Base-by-base conservation (phyloP, 176 grass and related monocot species). In the Raddia guianensis region DNA sequence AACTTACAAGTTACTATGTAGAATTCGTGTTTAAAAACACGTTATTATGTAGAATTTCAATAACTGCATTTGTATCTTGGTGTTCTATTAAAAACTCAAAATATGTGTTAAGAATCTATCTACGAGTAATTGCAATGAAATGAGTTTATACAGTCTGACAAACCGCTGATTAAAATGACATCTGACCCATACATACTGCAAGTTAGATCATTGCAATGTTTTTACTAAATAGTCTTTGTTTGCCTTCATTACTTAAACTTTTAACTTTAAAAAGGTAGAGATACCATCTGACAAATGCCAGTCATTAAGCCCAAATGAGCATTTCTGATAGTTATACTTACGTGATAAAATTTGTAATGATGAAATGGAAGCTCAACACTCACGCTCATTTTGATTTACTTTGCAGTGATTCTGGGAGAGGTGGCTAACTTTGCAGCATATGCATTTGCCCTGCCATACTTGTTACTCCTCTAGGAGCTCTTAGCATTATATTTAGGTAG, bases 401-500 rank as follows among this genome's bases (percentile, higher is more conserved):
- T 85, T 94, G 59, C 80, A 95, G 92, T 95, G 92, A 95, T 92
- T 91, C 73, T 86, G 42, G 92, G 92, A 1, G 92, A 95, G 84
- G 16, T 76, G 70, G 89, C 89, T 44, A 92, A 95, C 75, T 95
- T 95, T 21, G 92, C 92, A 37, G 92, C 92, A 33, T 95, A 95
- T 83, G 92, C 92, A 68, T 95, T 95, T 87, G 92, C 92, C 53
- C 92, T 60, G 92, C 92, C 8, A 68, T 95, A 76, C 87, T 95
- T 76, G 92, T 91, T 82, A 95, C 92, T 90, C 92, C 92, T 91
- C 76, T 95, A 57, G 92, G 92, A 80, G 92, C 92, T 80, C 73
- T 95, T 60, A 95, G 92, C 84, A 92, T 95, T 63, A 95, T 95
- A 85, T 86, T 95, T 66, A 95, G 92, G 92, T 92, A 94, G 66